These are phyloP conservation scores for Capillidium heterosporum DNA, from an alignment of 371 early-diverging fungal species.

Conservation along the genomic window DNA sequence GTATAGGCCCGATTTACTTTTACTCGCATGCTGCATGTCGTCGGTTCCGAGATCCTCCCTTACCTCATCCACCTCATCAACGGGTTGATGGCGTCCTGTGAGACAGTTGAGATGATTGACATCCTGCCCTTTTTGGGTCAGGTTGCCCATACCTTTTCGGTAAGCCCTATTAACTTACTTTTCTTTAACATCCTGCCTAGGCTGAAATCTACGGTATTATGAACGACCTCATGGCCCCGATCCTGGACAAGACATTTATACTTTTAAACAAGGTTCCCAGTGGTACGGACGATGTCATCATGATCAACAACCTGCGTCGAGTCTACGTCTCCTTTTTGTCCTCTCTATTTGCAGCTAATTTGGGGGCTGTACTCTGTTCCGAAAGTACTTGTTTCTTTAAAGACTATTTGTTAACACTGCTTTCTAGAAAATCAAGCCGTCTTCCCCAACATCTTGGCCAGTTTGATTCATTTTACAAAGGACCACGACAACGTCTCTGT, in stretches of 20 bases:
- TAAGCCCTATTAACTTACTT: constrained; percentile 11
- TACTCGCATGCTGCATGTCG: constrained; percentile 67
- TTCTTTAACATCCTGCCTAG: constrained; percentile 9
- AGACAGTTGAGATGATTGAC: constrained; percentile 63
- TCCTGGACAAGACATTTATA: constrained; percentile 63
- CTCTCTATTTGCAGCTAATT: constrained; percentile 59
- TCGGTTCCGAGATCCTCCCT: constrained; percentile 66
- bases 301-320: constrained; percentile 55
- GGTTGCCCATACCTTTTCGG: constrained; percentile 76
- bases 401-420: not conserved
- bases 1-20: constrained; percentile 55
- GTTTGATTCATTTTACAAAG: constrained; percentile 47
- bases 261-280: constrained; percentile 61
- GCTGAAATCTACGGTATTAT: constrained; percentile 31
- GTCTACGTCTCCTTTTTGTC: constrained; percentile 66
- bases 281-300: constrained; percentile 78
- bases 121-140: constrained; percentile 72
- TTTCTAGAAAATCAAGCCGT: constrained; percentile 39
- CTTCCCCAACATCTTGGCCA: constrained; percentile 51
- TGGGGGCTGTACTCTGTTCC: constrained; percentile 57
- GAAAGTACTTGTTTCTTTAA: constrained; percentile 25
- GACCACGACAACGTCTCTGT: constrained; percentile 28
- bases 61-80: constrained; percentile 64
- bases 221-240: constrained; percentile 58
- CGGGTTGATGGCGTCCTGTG: constrained; percentile 52